These are phyloP conservation scores for Penicillium diatomitis DNA, from an alignment of 495 filamentous ascomycete species.

Conservation along the genomic window DNA sequence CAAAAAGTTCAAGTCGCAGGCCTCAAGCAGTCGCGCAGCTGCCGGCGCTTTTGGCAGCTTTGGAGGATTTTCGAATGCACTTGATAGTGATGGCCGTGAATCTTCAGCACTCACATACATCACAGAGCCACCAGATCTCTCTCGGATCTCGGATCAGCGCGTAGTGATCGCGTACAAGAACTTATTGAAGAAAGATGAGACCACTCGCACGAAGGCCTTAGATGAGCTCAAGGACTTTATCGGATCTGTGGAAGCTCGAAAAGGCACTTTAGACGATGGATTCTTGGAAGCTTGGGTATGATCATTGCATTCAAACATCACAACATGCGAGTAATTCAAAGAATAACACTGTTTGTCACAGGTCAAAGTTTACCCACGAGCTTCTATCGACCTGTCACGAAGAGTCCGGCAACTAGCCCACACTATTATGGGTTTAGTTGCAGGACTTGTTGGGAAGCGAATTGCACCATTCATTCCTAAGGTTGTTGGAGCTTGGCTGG, in stretches of 20 bases:
- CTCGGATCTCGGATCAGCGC: slow-evolving; percentile 64
- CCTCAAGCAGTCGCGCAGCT: slow-evolving; percentile 61
- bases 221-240: slow-evolving; percentile 70
- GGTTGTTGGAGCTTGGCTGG: slow-evolving; percentile 78
- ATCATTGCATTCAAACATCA: slow-evolving; percentile 23
- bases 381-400: slow-evolving; percentile 80
- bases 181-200: slow-evolving; percentile 83
- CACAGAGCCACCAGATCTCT: slow-evolving; percentile 74
- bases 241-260: slow-evolving; percentile 32
- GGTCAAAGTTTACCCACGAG: slow-evolving; percentile 77
- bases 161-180: slow-evolving; percentile 86
- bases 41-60: slow-evolving; percentile 40
- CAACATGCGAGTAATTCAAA: too few relatives aligned
- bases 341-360: slow-evolving; percentile 19
- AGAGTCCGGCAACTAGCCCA: slow-evolving; percentile 81
- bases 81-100: slow-evolving; percentile 33
- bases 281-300: slow-evolving; percentile 79
- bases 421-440: slow-evolving; percentile 60
- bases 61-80: slow-evolving; percentile 38
- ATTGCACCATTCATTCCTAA: slow-evolving; percentile 67
- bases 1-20: slow-evolving; percentile 62
- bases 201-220: slow-evolving; percentile 84
- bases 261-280: slow-evolving; percentile 58
- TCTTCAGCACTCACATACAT: slow-evolving; percentile 71
- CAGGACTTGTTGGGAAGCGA: slow-evolving; percentile 64